These are phyloP conservation scores for Hapsidospora chrysogenum DNA, from an alignment of 495 filamentous ascomycete species.

Conservation along the genomic window DNA sequence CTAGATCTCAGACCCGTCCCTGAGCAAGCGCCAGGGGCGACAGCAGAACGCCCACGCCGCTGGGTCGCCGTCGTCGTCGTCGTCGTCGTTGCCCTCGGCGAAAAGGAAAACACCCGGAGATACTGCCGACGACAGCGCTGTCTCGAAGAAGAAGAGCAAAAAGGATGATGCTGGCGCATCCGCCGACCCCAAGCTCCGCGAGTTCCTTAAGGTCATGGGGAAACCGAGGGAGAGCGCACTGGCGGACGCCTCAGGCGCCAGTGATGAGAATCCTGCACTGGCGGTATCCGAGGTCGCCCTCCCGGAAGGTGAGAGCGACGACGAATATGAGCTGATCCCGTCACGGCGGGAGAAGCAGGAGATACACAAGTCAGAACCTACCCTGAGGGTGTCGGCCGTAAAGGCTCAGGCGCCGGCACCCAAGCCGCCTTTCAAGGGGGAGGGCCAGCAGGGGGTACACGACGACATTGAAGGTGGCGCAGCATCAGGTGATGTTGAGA, in stretches of 20 bases:
- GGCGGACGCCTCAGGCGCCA: constrained; percentile 26
- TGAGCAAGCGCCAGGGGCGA: constrained; percentile 5
- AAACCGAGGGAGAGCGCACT: constrained; percentile 43
- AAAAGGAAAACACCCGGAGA: constrained; percentile 1
- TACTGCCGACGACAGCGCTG: constrained; percentile 1
- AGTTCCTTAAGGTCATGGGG: constrained; percentile 75
- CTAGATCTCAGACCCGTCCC: constrained; percentile 17
- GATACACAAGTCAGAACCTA: constrained; percentile 4
- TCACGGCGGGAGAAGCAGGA: constrained; percentile 20
- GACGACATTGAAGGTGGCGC: too few relatives aligned
- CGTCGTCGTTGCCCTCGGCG: constrained; percentile 7
- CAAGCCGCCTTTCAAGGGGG: too few relatives aligned
- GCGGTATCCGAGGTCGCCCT: constrained; percentile 23
- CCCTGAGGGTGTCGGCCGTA: too few relatives aligned
- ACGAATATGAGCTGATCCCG: constrained; percentile 47
- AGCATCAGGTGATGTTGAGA: neutral
- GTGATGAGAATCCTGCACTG: constrained; percentile 15
- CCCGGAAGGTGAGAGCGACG: constrained; percentile 38
- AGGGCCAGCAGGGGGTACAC: too few relatives aligned
- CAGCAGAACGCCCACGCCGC: constrained; percentile 10
- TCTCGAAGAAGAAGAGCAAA: constrained; percentile 7
- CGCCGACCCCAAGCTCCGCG: constrained; percentile 58
- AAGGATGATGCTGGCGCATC: constrained; percentile 27
- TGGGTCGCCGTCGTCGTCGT: constrained; percentile 3
- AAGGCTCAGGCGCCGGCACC: too few relatives aligned